phyloP scores from a whole-genome alignment of 2,329 filamentous ascomycete genomes.

The Coccinonectria pachysandricola region DNA sequence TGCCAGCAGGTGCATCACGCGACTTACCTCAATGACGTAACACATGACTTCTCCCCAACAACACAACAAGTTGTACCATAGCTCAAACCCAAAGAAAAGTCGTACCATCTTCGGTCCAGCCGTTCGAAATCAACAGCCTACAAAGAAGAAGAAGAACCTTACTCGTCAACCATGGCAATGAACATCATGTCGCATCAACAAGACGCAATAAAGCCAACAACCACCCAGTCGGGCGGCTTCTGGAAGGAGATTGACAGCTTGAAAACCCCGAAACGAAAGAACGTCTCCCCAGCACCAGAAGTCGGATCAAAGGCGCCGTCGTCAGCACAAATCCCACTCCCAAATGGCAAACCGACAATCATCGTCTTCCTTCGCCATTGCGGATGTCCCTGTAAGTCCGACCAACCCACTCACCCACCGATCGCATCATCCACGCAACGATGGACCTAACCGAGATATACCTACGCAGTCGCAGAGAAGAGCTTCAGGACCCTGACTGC shows the following conservation, averaged over 20 bases:
- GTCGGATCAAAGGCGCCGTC: slow-evolving; percentile 47
- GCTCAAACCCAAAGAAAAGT: too few relatives aligned
- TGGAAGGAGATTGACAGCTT: slow-evolving; percentile 31
- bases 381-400: slow-evolving; percentile 58
- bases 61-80: too few relatives aligned
- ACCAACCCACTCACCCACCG: too few relatives aligned
- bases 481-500: slow-evolving; percentile 45
- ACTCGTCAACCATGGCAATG: too few relatives aligned
- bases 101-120: too few relatives aligned
- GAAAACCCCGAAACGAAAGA: slow-evolving; percentile 30
- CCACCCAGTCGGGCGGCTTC: slow-evolving; percentile 12
- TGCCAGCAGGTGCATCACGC: too few relatives aligned
- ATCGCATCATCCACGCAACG: too few relatives aligned
- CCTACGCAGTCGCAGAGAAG: slow-evolving; percentile 53
- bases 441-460: too few relatives aligned
- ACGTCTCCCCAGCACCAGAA: slow-evolving; percentile 36
- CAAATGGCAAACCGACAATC: slow-evolving; percentile 45
- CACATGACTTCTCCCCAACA: too few relatives aligned
- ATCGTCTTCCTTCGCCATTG: slow-evolving; percentile 63
- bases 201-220: slow-evolving; percentile 1
- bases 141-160: too few relatives aligned
- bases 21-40: too few relatives aligned
- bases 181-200: slow-evolving; percentile 10
- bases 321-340: slow-evolving; percentile 40
- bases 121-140: too few relatives aligned